Percentiles rank a stretch among this genome's conserved stretches.
These are phyloP conservation scores for Wickerhamomyces mucosus DNA, from an alignment of 805 yeast genomes.

Conservation along the genomic window DNA sequence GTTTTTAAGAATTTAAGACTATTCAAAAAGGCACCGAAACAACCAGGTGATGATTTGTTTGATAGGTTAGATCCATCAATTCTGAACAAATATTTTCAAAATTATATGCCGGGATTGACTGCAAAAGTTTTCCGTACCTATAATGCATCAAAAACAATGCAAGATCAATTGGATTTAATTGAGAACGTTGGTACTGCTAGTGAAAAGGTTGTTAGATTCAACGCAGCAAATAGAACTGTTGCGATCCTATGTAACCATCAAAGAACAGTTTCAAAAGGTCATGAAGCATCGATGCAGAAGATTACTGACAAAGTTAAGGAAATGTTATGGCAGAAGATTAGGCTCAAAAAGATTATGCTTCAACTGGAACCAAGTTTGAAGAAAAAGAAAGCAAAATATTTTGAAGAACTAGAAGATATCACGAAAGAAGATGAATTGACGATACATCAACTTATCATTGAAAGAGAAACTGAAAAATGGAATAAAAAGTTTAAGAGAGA, in stretches of 20 bases:
- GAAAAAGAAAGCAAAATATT: constrained; percentile 46
- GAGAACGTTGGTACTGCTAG: constrained; percentile 80
- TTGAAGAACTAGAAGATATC: constrained; percentile 59
- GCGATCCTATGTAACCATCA: constrained; percentile 97
- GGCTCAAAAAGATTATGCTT: constrained; percentile 62
- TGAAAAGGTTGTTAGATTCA: constrained; percentile 79
- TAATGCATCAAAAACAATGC: constrained; percentile 95
- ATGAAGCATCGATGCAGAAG: constrained; percentile 71
- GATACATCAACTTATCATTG: constrained; percentile 51
- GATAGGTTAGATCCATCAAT: constrained; percentile 81
- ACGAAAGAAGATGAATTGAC: constrained; percentile 51
- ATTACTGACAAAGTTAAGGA: constrained; percentile 72
- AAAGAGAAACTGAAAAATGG: constrained; percentile 55
- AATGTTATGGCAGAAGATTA: constrained; percentile 73
- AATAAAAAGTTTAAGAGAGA: constrained; percentile 64
- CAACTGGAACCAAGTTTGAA: constrained; percentile 45
- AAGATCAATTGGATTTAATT: constrained; percentile 80
- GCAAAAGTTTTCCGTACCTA: constrained; percentile 97
- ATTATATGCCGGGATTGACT: constrained; percentile 85
- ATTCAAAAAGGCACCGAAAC: constrained; percentile 83
- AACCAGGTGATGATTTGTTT: constrained; percentile 85
- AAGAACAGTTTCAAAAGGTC: constrained; percentile 80
- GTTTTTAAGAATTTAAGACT: constrained; percentile 82
- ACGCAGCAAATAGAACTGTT: constrained; percentile 92
- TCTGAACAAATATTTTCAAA: constrained; percentile 79